Evolutionary conservation across 1,139 yeast genomes (phyloP), one percentile per base, ranked within the genome.

Genomic region (Protomyces inundatus): DNA sequence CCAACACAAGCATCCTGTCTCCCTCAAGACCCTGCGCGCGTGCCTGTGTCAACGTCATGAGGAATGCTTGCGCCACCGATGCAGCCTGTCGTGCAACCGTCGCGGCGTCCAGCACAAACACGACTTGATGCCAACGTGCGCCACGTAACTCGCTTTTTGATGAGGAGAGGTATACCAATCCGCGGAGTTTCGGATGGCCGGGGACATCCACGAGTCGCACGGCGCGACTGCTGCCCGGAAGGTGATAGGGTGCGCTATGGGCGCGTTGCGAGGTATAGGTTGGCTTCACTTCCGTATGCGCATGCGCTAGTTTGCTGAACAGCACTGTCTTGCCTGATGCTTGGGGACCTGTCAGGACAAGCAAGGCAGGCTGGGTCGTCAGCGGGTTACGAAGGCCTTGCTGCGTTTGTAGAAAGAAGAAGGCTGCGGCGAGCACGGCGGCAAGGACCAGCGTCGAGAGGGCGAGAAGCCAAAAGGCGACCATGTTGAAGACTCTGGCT

Each of bases 181-280:
- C 33, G 55, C 34, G 33, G 9, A 58, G 52, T 42, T 58, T 58
- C 45, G 62, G 62, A 33, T 58, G 62, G n/a, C 62, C 62, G 3
- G 62, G 62, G 10, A 40, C 54, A 33, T 58, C 62, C n/a, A 58
- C 53, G 12, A 58, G 40, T 33, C 35, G 42, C 6, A 51, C 34
- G 6, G 32, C 40, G 12, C 40, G 37, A 4, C n/a, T 6, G 9
- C 56, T 56, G 23, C 34, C 23, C 35, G 35, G 35, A 32, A 46
- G 16, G n/a, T 32, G 14, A 7, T 23, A 23, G n/a, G 42, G 9
- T 10, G 56, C 62, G 12, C 32, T 35, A 35, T 58, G 51, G 34
- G 48, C 39, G 9, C 12, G 3, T 16, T 52, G 62, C 3, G 45
- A 39, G 7, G 62, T 58, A 30, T 33, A 58, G 12, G 62, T 58